Base-by-base conservation (phyloP, 2,329 filamentous ascomycete species). In the Dactylellina leptospora region DNA sequence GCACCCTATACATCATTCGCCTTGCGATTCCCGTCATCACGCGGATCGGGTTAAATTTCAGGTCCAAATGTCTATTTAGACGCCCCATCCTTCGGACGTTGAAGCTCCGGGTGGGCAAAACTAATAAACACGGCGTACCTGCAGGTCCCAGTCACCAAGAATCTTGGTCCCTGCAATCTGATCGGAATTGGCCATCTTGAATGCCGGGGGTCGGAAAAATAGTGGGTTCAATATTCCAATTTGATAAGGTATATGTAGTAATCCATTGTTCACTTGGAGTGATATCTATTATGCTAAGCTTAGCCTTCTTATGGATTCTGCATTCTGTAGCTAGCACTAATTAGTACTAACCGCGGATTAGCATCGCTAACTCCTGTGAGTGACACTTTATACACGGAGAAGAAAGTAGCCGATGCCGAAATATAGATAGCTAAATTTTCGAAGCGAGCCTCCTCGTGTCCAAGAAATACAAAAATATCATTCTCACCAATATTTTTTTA, bases 61-160 rank as follows among this genome's bases (percentile, higher is more conserved):
- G 33, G 40, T 50, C 20, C 47, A 25, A 63, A 33, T 20, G 18
- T 2, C 36, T 33, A n/a, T 11, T 11, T 40, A 4, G 10, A 11
- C 11, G 28, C 16, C 18, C 33, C 22, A 9, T 18, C 53, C 20
- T 45, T 60, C 62, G 54, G 62, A 54, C 36, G 47, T 40, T 68
- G 13, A 48, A 47, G 36, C 44, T 54, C 62, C 62, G 54, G 42
- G 25, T 45, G 16, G 23, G 20, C n/a, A 42, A 40, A 51, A 56
- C 47, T 22, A n/a, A n/a, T n/a, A n/a, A n/a, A n/a, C n/a, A n/a
- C n/a, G n/a, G n/a, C n/a, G n/a, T n/a, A n/a, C n/a, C n/a, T n/a
- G n/a, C n/a, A n/a, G n/a, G n/a, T n/a, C 42, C 11, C 16, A 40
- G 42, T 16, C 13, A 33, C 30, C 30, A 27, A 36, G 45, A 48